Base-by-base conservation (phyloP, 805 yeast species). In the Alloascoidea hylecoeti region DNA sequence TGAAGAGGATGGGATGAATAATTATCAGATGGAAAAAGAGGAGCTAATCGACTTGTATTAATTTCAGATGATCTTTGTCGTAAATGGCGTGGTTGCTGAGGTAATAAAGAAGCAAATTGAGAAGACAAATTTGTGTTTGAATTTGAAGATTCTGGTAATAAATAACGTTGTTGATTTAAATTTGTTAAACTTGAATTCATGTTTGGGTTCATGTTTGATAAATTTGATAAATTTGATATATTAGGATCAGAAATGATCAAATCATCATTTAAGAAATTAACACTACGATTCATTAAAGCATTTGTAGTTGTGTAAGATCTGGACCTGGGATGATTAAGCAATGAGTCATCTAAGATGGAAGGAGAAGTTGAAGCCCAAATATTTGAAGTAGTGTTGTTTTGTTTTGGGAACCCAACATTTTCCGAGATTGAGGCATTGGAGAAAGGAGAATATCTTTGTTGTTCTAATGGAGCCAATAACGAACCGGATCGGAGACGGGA, bases 401-500 rank as follows among this genome's bases (percentile, higher is more conserved):
- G 41, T 52, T 52, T 35, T 49, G 46, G 40, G 44, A n/a, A n/a
- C n/a, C n/a, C n/a, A n/a, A n/a, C n/a, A n/a, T n/a, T n/a, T n/a
- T 49, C 33, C 50, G 45, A 34, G 48, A 54, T 23, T 54, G 52
- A 15, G 46, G 43, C 17, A 37, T 16, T 39, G 40, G 36, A 44
- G 78, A 70, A 44, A 69, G 59, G 17, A 35, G 59, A 55, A 42
- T 55, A 55, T 16, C 54, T 49, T 13, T 58, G 44, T 34, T 63
- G 59, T 33, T 55, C 59, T 1, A 51, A 43, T n/a, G 55, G 33
- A 1, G 57, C 58, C 32, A 55, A 62, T 35, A 74, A 55, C 1
- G 78, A 72, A 3, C 77, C 74, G 1, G 79, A 72, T 39, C 82
- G 63, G 44, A 69, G 55, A 44, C 81, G 56, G 19, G 53, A 44